Evolutionary conservation across 441 rosid genomes (phyloP), one percentile per base, ranked within the genome.

Genomic region (Mallotus japonicus): DNA sequence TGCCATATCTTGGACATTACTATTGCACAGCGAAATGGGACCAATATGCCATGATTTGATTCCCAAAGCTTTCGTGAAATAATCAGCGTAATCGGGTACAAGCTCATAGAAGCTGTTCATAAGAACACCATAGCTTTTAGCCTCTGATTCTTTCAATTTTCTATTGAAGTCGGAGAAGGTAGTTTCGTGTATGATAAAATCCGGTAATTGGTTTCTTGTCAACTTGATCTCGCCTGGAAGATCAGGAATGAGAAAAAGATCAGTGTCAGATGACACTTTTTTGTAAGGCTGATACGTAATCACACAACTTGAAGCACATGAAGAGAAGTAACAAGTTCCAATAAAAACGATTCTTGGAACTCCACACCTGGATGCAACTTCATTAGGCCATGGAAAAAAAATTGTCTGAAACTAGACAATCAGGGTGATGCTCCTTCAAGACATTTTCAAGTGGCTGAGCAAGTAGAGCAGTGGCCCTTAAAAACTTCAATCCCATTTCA

Each of bases 91-190:
- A 17, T 6, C 57, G 0, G 87, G 72, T 60, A 88, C 95, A 2
- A 90, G 86, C 79, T 90, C 93, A 34, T 88, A 83, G 82, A 86
- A 87, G 62, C 93, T 91, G 77, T 89, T 91, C 74, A 88, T 73
- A 47, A 89, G 56, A 49, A 81, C 78, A 19, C 90, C 93, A 64
- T 67, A 91, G 85, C 89, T 84, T 32, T 13, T 79, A 14, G 59
- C 0, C 65, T 73, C 75, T 0, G 13, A 62, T 24, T 19, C 81
- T 2, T 11, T 62, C n/a, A 13, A 42, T 42, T 50, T 5, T n/a
- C 2, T 12, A 12, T 11, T 37, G 42, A 32, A 51, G 3, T 44
- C 60, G 0, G 71, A 28, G 20, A 67, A 51, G 15, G 5, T 20
- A 12, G 71, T 47, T 51, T 67, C 60, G 0, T 46, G 1, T 22